Evolutionary conservation across 805 yeast genomes (phyloP), one percentile per base, ranked within the genome.

Genomic region (Nakazawaea peltata): DNA sequence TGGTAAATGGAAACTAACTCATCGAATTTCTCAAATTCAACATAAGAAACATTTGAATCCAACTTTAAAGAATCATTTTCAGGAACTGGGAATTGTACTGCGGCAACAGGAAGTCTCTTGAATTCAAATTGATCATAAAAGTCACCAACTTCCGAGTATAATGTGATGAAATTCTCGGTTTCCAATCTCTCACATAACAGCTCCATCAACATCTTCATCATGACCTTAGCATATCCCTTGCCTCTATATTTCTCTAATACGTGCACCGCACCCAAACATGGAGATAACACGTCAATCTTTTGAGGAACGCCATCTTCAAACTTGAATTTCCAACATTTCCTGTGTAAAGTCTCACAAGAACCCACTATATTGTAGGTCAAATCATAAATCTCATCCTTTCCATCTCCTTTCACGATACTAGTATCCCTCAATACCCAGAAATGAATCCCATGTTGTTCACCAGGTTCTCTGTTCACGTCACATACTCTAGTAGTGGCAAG

Each of bases 141-240:
- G 22, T 65, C 68, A 12, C 82, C 90, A 15, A 82, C 74, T 32
- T 79, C 92, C 42, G 90, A 79, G 65, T 83, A 84, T 34, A 85
- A 63, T 27, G 63, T 61, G 25, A 66, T 53, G 22, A 63, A 53
- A 19, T 52, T 52, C 22, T 53, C 30, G 3, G 54, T 41, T 17
- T 57, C 67, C 39, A 49, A 50, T 7, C 44, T 11, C 2, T 41
- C 27, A 4, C 24, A 24, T 28, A 49, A 28, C 28, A 41, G 14
- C 5, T 53, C 44, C 36, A 60, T 56, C 25, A 73, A 44, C 17
- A 37, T 31, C 11, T 38, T 38, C 29, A 78, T 55, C 78, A 78
- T 67, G 19, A 39, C 36, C 6, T 52, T 51, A 0, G 81, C 82
- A 46, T 72, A 74, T 2, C 82, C 81, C 41, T 65, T 67, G 11